Evolutionary conservation across 306 rosid species (phyloP).

Genomic region (Lathyrus aphaca): DNA sequence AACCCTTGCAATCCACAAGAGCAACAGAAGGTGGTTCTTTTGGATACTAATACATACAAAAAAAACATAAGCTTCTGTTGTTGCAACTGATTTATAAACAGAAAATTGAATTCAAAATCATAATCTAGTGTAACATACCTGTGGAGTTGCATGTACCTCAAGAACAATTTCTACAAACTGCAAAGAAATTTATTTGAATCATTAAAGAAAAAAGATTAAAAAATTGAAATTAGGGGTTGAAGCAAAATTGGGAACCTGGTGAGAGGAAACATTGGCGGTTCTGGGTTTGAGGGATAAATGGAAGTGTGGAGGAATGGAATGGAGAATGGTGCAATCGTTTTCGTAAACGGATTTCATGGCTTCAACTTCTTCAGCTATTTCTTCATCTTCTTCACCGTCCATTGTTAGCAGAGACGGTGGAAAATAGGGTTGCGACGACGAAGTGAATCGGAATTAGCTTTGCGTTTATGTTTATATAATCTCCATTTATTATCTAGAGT

Average conservation of each 20-base stretch:
- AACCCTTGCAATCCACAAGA: conserved; percentile 70
- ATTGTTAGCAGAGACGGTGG: background rate
- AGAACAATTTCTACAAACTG: conserved; percentile 81
- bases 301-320: conserved; percentile 69
- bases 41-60: conserved; percentile 59
- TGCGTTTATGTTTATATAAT: too few species aligned
- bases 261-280: conserved; percentile 79
- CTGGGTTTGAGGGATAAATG: conserved; percentile 75
- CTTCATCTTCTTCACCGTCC: conserved; percentile 53
- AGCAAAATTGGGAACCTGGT: conserved; percentile 53
- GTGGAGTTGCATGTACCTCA: conserved; percentile 50
- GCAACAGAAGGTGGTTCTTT: conserved; percentile 61
- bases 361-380: conserved; percentile 67
- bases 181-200: conserved; percentile 5
- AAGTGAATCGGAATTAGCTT: too few species aligned
- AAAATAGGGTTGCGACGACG: too few species aligned
- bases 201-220: background rate
- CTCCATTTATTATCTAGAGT: too few species aligned
- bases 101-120: background rate
- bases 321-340: conserved; percentile 56
- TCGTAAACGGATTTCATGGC: conserved; percentile 77
- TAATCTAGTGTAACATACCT: conserved; percentile 49
- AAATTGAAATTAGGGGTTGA: background rate
- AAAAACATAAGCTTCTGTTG: conserved; percentile 15
- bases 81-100: background rate